These are phyloP conservation scores for Picochlorum sp. DNA, from an alignment of 139 green algal genomes.

Conservation along the genomic window DNA sequence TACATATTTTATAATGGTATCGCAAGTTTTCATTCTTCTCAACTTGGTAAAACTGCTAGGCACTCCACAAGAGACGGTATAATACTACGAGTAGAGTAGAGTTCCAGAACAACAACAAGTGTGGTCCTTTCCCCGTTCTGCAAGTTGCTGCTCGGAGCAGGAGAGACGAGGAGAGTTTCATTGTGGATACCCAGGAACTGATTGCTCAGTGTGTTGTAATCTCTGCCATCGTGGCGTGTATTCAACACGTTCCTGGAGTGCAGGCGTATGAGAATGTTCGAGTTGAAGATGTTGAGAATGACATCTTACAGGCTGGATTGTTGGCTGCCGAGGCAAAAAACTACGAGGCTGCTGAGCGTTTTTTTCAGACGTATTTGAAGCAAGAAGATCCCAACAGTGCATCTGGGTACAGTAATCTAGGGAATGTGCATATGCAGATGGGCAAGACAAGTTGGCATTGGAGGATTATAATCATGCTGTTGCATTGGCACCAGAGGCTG, in stretches of 20 bases:
- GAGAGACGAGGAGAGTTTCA: neutral
- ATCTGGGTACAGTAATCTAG: slow-evolving; percentile 20
- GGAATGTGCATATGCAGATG: slow-evolving; percentile 29
- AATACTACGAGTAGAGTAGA: too few species aligned
- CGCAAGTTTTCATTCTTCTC: too few species aligned
- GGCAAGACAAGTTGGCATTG: slow-evolving; percentile 4
- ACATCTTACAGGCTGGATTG: slow-evolving; percentile 18
- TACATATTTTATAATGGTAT: too few species aligned
- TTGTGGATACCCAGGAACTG: neutral
- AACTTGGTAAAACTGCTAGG: too few species aligned
- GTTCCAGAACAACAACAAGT: too few species aligned
- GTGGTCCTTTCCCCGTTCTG: too few species aligned
- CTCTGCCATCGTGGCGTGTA: neutral
- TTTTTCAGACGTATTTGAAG: slow-evolving; percentile 26
- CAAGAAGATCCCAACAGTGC: slow-evolving; percentile 14
- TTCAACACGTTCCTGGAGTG: neutral
- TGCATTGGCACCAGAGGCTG: slow-evolving; percentile 16
- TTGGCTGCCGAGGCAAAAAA: slow-evolving; percentile 9
- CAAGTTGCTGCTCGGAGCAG: too few species aligned
- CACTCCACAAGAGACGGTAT: too few species aligned
- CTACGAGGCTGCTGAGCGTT: slow-evolving; percentile 17
- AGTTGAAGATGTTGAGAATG: slow-evolving; percentile 21
- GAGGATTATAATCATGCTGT: slow-evolving; percentile 17
- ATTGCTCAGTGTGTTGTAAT: neutral
- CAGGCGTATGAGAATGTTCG: slow-evolving; percentile 18